Percentiles rank a stretch among this genome's conserved stretches.
Evolutionary conservation across 441 rosid genomes (phyloP).

Genomic region (Viola pubescens): DNA sequence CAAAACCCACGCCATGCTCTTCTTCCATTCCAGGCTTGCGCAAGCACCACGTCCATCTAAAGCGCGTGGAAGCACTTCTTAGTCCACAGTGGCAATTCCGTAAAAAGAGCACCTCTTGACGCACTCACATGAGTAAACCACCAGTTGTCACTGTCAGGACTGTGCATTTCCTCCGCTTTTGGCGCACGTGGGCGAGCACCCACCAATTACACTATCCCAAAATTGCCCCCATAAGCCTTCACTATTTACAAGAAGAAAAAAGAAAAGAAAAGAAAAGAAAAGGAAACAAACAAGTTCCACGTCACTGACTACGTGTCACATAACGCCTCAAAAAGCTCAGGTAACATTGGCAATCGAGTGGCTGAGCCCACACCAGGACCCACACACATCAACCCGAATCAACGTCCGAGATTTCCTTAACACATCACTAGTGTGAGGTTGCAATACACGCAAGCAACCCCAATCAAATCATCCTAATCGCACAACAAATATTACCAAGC

Average conservation of each 20-base stretch:
- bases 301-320: conserved; percentile 14
- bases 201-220: background rate
- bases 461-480: too few relatives aligned
- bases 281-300: too few relatives aligned
- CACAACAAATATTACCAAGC: background rate
- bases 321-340: background rate
- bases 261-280: too few relatives aligned
- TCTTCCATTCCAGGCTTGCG: background rate
- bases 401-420: too few relatives aligned
- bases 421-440: too few relatives aligned
- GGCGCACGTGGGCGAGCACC: conserved; percentile 17
- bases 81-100: conserved; percentile 4
- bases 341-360: too few relatives aligned
- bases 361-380: too few relatives aligned
- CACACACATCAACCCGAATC: too few relatives aligned
- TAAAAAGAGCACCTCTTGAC: background rate
- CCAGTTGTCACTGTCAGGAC: background rate
- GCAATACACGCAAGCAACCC: too few relatives aligned
- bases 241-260: too few relatives aligned
- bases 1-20: background rate
- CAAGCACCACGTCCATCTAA: background rate
- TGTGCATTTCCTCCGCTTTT: conserved; percentile 3
- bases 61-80: background rate
- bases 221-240: conserved; percentile 1
- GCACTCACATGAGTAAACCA: background rate